phyloP scores from a whole-genome alignment of 345 rosid species.

The sweet orange (Citrus sinensis) region DVS_A1.0 CM039163.1:41634001-41634500 shows the following conservation, averaged over 20 bases:
- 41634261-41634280: neutral
- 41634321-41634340: neutral
- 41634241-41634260: neutral
- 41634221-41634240: neutral
- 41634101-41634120: neutral
- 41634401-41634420: neutral
- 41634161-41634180: neutral
- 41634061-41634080: neutral
- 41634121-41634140: neutral
- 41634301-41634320: neutral
- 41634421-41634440: neutral
- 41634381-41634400: neutral
- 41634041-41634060: neutral
- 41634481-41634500: neutral
- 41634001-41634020: neutral
- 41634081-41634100: neutral
- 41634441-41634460: neutral
- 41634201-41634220: neutral
- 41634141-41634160: neutral
- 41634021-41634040: neutral
- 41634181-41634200: neutral
- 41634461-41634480: neutral
- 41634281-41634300: neutral
- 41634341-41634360: neutral
- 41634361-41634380: neutral